These are phyloP conservation scores for Phialemoniopsis sp. DNA, from an alignment of 2,329 filamentous ascomycete species.

Conservation along the genomic window DNA sequence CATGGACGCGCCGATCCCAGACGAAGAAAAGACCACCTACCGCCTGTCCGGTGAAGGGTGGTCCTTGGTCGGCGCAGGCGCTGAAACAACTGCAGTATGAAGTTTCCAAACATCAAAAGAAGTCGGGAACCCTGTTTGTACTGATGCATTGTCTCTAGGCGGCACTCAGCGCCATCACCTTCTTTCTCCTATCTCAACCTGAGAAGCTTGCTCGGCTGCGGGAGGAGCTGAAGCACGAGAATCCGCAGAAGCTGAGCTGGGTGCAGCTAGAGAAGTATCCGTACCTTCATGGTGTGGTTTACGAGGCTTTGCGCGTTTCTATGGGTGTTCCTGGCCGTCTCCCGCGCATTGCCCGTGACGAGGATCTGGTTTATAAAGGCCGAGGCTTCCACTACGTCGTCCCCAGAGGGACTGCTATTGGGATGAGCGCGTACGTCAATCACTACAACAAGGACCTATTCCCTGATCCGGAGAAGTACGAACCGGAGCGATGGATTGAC, in stretches of 20 bases:
- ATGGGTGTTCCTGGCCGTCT: slow-evolving; percentile 12
- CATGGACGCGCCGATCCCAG: slow-evolving; percentile 24
- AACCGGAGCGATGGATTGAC: slow-evolving; percentile 35
- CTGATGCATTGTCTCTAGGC: slow-evolving; percentile 1
- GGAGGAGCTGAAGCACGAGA: slow-evolving; percentile 18
- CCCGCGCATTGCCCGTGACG: slow-evolving; percentile 11
- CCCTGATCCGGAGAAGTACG: slow-evolving; percentile 29
- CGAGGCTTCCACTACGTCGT: slow-evolving; percentile 21
- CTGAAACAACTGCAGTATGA: slow-evolving; percentile 26
- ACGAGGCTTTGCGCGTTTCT: slow-evolving; percentile 16
- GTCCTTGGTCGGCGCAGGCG: slow-evolving; percentile 28
- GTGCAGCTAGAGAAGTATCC: slow-evolving; percentile 30
- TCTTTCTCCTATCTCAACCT: slow-evolving; percentile 20
- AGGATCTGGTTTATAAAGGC: slow-evolving; percentile 13
- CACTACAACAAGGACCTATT: slow-evolving; percentile 34
- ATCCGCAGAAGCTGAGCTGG: slow-evolving; percentile 14
- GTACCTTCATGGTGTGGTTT: slow-evolving; percentile 22
- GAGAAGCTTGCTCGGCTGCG: slow-evolving; percentile 14
- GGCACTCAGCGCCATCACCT: slow-evolving; percentile 19
- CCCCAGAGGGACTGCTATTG: slow-evolving; percentile 28
- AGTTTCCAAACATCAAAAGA: not conserved
- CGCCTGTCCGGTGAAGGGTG: slow-evolving; percentile 31
- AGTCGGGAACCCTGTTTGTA: slow-evolving; percentile 1
- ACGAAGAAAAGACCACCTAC: slow-evolving; percentile 26
- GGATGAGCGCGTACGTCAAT: slow-evolving; percentile 29